These are phyloP conservation scores for Aspergillus ellipticus DNA, from an alignment of 495 filamentous ascomycete species.

Conservation along the genomic window DNA sequence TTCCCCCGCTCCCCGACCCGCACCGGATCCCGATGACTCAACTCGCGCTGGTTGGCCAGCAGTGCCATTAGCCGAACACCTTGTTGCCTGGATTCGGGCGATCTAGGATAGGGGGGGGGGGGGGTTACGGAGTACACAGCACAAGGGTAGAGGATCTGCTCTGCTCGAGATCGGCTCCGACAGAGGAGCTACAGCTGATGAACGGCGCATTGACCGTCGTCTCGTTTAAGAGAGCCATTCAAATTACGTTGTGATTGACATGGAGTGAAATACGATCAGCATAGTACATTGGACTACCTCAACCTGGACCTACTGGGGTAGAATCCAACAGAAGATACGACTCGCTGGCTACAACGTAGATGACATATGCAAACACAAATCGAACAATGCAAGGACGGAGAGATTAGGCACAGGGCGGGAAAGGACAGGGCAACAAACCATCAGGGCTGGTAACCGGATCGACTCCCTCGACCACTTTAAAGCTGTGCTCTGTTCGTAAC, in stretches of 20 bases:
- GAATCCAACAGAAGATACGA: neutral
- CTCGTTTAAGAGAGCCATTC: too few species aligned
- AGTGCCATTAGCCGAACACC: neutral
- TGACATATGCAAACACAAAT: neutral
- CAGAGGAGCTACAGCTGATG: too few species aligned
- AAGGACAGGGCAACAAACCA: neutral
- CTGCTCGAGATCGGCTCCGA: too few species aligned
- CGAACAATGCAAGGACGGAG: neutral
- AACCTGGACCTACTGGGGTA: neutral
- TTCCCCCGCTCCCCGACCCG: conserved; percentile 8
- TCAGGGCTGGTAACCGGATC: neutral
- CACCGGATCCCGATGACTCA: neutral
- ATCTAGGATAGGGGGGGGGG: neutral
- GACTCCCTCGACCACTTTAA: neutral
- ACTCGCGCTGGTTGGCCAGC: neutral
- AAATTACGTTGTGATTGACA: neutral
- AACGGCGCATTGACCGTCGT: too few species aligned
- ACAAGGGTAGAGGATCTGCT: too few species aligned
- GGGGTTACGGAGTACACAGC: too few species aligned
- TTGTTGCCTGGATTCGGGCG: neutral
- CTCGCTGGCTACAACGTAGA: neutral
- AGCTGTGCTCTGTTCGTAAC: neutral
- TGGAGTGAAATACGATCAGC: neutral
- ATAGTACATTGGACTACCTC: neutral
- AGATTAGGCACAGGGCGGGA: neutral